phyloP scores from a whole-genome alignment of 352 stramenopile species.

The Globisporangium irregulare region DNA sequence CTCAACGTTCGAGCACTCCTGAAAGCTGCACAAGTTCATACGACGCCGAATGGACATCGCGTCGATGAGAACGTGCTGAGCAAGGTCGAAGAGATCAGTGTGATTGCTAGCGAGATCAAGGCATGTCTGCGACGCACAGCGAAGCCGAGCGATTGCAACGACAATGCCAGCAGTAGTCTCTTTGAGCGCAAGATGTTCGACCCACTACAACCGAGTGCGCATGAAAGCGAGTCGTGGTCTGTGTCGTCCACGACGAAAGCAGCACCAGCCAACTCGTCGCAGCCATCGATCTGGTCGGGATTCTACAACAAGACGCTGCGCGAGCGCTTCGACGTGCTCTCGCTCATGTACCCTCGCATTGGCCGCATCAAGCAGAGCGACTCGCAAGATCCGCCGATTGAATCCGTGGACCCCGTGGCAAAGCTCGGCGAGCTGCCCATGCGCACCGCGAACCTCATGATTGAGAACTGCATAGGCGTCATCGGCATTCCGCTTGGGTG shows the following conservation, averaged over 20 bases:
- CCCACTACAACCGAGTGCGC: slow-evolving; percentile 36
- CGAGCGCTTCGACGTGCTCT: slow-evolving; percentile 79
- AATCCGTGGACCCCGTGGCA: slow-evolving; percentile 30
- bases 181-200: slow-evolving; percentile 42
- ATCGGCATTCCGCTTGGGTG: slow-evolving; percentile 81
- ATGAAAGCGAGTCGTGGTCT: slow-evolving; percentile 33
- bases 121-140: slow-evolving; percentile 12
- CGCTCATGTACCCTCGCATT: slow-evolving; percentile 78
- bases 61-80: slow-evolving; percentile 1
- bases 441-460: slow-evolving; percentile 84
- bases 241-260: slow-evolving; percentile 10
- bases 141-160: slow-evolving; percentile 1
- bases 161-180: background rate
- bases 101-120: slow-evolving; percentile 26
- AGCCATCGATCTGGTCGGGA: slow-evolving; percentile 83
- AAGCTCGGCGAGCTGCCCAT: slow-evolving; percentile 73
- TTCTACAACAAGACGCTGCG: slow-evolving; percentile 90
- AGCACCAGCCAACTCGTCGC: slow-evolving; percentile 23
- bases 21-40: slow-evolving; percentile 22
- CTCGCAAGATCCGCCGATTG: slow-evolving; percentile 2
- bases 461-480: slow-evolving; percentile 88
- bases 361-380: slow-evolving; percentile 37
- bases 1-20: slow-evolving; percentile 9
- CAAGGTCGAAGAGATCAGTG: slow-evolving; percentile 14
- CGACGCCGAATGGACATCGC: background rate